phyloP scores from a whole-genome alignment of 2,329 filamentous ascomycete species.

The Albophoma yamanashiensis region DNA sequence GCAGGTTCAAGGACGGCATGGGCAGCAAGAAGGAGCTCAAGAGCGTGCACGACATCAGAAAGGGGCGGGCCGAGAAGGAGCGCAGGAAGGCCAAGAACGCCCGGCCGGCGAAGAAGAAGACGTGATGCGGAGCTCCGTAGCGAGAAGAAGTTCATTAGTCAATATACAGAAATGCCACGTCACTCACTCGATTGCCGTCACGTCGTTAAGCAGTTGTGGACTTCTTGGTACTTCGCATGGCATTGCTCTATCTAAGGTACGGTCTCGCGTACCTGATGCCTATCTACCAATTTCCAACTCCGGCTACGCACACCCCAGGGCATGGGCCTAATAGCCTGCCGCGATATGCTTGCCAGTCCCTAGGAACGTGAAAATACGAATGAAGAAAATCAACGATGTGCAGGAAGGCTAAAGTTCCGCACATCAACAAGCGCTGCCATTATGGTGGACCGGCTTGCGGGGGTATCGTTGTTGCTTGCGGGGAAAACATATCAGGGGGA shows the following conservation, averaged over 20 bases:
- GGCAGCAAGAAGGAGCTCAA: conserved; percentile 72
- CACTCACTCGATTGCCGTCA: background rate
- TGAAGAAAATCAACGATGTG: background rate
- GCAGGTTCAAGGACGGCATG: conserved; percentile 60
- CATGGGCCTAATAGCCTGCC: background rate
- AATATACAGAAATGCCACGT: background rate
- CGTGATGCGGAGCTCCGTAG: background rate
- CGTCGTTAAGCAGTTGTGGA: background rate
- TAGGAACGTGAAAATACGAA: background rate
- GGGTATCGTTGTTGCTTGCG: conserved; percentile 6
- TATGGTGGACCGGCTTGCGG: background rate
- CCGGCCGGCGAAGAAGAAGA: conserved; percentile 55
- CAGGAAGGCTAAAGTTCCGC: background rate
- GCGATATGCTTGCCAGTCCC: background rate
- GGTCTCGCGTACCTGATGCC: background rate
- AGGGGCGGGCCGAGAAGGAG: conserved; percentile 68
- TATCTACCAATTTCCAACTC: background rate
- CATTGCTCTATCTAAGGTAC: background rate
- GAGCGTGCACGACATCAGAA: conserved; percentile 74
- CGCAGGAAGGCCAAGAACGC: conserved; percentile 79
- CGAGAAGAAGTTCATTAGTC: background rate
- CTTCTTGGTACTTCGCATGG: background rate
- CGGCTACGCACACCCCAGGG: background rate
- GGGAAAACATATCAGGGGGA: background rate
- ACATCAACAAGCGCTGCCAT: background rate